Conservation (phyloP, 2,329 filamentous ascomycete genomes). For the Byssochlamys sp. region DNA sequence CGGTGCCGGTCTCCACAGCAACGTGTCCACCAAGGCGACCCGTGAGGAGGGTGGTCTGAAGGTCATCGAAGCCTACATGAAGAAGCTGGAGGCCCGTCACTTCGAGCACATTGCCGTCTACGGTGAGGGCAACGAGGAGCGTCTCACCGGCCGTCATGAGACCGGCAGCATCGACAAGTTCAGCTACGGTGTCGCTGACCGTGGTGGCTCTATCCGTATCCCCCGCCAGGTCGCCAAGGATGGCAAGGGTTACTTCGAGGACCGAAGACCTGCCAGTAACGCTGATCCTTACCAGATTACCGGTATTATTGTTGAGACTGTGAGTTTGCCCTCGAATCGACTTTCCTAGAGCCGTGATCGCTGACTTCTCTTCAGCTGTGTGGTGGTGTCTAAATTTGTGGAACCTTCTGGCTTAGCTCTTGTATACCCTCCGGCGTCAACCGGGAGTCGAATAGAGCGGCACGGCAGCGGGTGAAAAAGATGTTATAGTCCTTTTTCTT, state of each 20-base stretch:
- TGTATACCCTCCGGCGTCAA: constrained; percentile 33
- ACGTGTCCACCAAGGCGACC: constrained; percentile 86
- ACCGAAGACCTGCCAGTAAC: constrained; percentile 72
- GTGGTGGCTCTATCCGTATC: constrained; percentile 86
- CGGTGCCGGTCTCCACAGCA: constrained; percentile 84
- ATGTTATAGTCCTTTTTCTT: constrained; percentile 18
- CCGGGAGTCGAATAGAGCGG: constrained; percentile 27
- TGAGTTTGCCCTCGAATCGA: constrained; percentile 15
- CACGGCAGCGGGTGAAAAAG: constrained; percentile 24
- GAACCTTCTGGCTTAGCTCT: constrained; percentile 27
- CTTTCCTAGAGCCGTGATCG: background rate
- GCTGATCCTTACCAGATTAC: constrained; percentile 79
- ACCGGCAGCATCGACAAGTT: constrained; percentile 90
- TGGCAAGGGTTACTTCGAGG: constrained; percentile 91
- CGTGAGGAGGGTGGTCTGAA: constrained; percentile 89
- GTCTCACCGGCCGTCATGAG: constrained; percentile 88
- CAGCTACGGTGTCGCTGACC: constrained; percentile 89
- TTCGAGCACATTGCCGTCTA: constrained; percentile 84
- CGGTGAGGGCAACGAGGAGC: constrained; percentile 88
- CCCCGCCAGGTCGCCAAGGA: constrained; percentile 75
- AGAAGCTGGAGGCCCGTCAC: constrained; percentile 71
- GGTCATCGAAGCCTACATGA: constrained; percentile 75
- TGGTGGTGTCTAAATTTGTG: constrained; percentile 28
- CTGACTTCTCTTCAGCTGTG: constrained; percentile 22
- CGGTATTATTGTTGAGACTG: constrained; percentile 68